Percentiles rank a stretch among this genome's conserved stretches.
phyloP scores from a whole-genome alignment of 352 stramenopile species.

The Globisporangium alternatum region DNA sequence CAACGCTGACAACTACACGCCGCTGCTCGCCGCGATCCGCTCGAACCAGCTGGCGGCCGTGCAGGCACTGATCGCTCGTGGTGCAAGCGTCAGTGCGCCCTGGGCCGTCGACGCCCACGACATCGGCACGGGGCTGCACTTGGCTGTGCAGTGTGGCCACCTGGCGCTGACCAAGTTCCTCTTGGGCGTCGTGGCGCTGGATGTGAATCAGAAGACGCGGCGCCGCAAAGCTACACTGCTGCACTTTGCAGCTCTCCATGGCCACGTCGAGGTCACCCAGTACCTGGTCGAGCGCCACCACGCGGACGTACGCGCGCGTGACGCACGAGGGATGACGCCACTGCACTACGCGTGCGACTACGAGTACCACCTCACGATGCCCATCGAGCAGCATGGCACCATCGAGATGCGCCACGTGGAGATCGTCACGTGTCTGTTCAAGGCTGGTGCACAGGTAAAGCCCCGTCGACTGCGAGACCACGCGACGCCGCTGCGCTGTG shows the following conservation, averaged over 20 bases:
- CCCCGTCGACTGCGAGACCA: slow-evolving; percentile 15
- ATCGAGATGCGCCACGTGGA: slow-evolving; percentile 22
- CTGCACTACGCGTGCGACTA: slow-evolving; percentile 40
- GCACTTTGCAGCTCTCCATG: slow-evolving; percentile 22
- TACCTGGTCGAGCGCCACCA: slow-evolving; percentile 25
- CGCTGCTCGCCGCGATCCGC: slow-evolving; percentile 29
- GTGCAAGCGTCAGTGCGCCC: slow-evolving; percentile 20
- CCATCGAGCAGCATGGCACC: slow-evolving; percentile 13
- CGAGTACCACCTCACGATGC: slow-evolving; percentile 18
- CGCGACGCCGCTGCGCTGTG: slow-evolving; percentile 31
- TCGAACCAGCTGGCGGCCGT: slow-evolving; percentile 32
- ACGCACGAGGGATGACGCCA: slow-evolving; percentile 35
- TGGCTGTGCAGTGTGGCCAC: slow-evolving; percentile 30
- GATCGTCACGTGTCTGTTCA: slow-evolving; percentile 24
- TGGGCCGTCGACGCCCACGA: slow-evolving; percentile 7
- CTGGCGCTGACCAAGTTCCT: slow-evolving; percentile 24
- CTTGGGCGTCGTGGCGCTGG: slow-evolving; percentile 19
- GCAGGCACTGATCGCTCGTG: slow-evolving; percentile 32
- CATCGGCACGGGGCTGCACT: slow-evolving; percentile 28
- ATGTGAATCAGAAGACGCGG: slow-evolving; percentile 18
- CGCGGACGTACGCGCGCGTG: slow-evolving; percentile 19
- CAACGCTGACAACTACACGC: slow-evolving; percentile 27
- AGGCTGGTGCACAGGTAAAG: slow-evolving; percentile 22
- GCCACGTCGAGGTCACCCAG: slow-evolving; percentile 21
- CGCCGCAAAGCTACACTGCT: slow-evolving; percentile 13